Conservation (phyloP, 2,329 filamentous ascomycete species). For the Botrytis fragariae region DNA sequence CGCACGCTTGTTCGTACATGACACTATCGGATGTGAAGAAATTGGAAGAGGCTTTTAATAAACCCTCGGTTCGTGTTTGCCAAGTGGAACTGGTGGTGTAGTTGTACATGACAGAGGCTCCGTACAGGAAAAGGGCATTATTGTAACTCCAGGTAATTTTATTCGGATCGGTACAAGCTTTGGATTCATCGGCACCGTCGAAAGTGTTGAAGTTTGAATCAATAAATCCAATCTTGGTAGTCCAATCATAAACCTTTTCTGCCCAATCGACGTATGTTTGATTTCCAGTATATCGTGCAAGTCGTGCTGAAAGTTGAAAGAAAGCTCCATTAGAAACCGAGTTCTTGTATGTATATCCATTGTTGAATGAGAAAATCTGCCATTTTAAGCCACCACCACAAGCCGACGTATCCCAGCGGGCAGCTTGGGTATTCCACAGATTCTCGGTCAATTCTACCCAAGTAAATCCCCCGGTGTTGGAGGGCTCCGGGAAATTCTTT, state of each 20-base stretch:
- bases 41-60: slow-evolving; percentile 50
- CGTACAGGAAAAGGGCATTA: slow-evolving; percentile 63
- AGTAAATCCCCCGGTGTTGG: slow-evolving; percentile 50
- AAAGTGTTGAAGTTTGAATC: slow-evolving; percentile 43
- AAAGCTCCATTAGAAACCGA: slow-evolving; percentile 77
- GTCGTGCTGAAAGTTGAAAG: slow-evolving; percentile 75
- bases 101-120: slow-evolving; percentile 63
- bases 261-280: slow-evolving; percentile 67
- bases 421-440: slow-evolving; percentile 68
- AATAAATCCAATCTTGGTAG: slow-evolving; percentile 54
- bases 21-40: slow-evolving; percentile 59
- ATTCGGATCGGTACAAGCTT: slow-evolving; percentile 53
- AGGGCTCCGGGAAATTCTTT: slow-evolving; percentile 61
- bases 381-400: slow-evolving; percentile 74
- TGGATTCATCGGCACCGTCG: slow-evolving; percentile 55
- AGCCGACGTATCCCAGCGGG: slow-evolving; percentile 65
- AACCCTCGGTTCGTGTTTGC: slow-evolving; percentile 50
- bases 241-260: slow-evolving; percentile 65
- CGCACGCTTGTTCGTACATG: slow-evolving; percentile 68
- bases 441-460: slow-evolving; percentile 68
- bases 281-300: slow-evolving; percentile 68
- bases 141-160: slow-evolving; percentile 63
- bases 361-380: slow-evolving; percentile 78
- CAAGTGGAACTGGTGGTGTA: slow-evolving; percentile 53
- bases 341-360: slow-evolving; percentile 82